A percentile compares a stretch with the other conserved stretches of the same genome.
These are phyloP conservation scores for Exsudoporus floridanus DNA, from an alignment of 1,284 basidiomycete genomes.

Conservation along the genomic window DNA sequence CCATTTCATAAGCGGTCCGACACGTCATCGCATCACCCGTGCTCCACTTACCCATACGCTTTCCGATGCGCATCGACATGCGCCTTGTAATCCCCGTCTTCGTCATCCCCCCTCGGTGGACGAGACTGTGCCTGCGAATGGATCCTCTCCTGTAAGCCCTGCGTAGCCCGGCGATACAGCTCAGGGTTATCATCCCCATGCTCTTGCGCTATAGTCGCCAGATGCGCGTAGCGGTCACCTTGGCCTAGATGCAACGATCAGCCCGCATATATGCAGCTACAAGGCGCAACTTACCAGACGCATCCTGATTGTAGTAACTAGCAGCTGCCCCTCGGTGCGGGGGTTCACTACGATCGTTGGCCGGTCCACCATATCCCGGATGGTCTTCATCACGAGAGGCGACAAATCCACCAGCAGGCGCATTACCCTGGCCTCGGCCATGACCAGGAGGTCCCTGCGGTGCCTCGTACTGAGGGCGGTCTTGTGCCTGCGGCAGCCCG, in stretches of 20 bases:
- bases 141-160: conserved; percentile 24
- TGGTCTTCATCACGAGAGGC: conserved; percentile 10
- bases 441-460: conserved; percentile 3
- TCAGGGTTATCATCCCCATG: conserved; percentile 23
- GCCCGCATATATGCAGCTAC: background rate
- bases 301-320: conserved; percentile 21
- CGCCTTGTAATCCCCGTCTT: conserved; percentile 11
- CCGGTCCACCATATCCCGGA: conserved; percentile 12
- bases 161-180: conserved; percentile 23
- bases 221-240: conserved; percentile 23
- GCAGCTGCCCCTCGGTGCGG: conserved; percentile 22
- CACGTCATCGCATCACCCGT: background rate
- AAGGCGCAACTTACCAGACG: conserved; percentile 7
- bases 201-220: conserved; percentile 21
- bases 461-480: conserved; percentile 9
- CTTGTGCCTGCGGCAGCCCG: conserved; percentile 8
- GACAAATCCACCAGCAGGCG: conserved; percentile 25
- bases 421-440: conserved; percentile 10
- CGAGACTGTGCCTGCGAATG: conserved; percentile 14
- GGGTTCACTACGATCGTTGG: conserved; percentile 1
- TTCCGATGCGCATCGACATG: conserved; percentile 32
- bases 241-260: conserved; percentile 14
- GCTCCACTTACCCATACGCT: conserved; percentile 32
- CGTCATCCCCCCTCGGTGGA: background rate
- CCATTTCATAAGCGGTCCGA: background rate